Base-by-base conservation (phyloP, 306 rosid species). In the Dryas drummondii region DNA sequence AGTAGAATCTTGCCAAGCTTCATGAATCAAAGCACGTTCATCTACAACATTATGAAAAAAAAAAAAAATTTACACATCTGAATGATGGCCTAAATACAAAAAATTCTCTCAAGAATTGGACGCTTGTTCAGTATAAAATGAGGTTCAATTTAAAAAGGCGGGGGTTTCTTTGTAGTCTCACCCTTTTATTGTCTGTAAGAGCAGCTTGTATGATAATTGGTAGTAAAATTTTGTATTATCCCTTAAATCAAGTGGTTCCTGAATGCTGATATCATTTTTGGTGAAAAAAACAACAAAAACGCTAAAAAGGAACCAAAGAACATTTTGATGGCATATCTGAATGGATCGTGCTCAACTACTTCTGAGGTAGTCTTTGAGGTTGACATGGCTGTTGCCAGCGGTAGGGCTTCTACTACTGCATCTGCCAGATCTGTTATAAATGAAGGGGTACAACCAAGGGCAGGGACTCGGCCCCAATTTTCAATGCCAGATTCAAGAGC, bases 381-480 rank as follows among this genome's bases (percentile, higher is more conserved):
- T 73, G 89, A 66, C 70, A 88, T 68, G 69, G 94, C 88, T 67
- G 82, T 79, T 56, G 99, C 99, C 4, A 86, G 84, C n/a, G 99
- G 99, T 26, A 91, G 90, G 78, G 97, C 99, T 82, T 96, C 98
- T 73, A 87, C 61, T 5, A 96, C 97, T 41, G 99, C 99, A 81
- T 92, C 97, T 27, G 99, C 97, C 45, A 96, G 84, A 80, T 96
- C 98, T 2, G 81, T 83, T 62, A 96, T 90, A 86, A 96, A 96
- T 48, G 99, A 85, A 68, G 97, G 85, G 50, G 87, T 96, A 74
- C 91, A 77, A 55, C 93, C 92, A 19, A 96, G 98, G 17, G 99
- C 98, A 27, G 99, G 99, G 70, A 96, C 99, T 68, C 99, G 97
- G 19, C 87, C 98, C 99, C 99, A 96, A 77, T 88, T 92, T 88